Percentiles rank a stretch among this genome's conserved stretches.
Conservation (phyloP, 164 flowering plant species). For the Sedum album region DNA sequence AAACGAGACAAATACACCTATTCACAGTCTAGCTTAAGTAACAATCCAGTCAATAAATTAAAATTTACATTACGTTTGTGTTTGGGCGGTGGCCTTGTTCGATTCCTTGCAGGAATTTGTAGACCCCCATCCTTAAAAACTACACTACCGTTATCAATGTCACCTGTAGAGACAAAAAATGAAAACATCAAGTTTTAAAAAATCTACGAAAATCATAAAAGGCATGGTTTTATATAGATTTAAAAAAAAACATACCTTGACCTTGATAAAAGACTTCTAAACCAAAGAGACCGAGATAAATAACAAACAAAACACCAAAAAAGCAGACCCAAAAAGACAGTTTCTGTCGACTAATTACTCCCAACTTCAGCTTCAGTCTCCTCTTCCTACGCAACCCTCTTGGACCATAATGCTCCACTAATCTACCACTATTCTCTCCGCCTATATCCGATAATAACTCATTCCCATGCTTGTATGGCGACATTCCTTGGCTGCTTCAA, state of each 20-base stretch:
- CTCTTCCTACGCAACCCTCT: constrained; percentile 36
- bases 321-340: constrained; percentile 32
- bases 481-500: constrained; percentile 28
- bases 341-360: constrained; percentile 31
- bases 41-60: not conserved
- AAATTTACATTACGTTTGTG: constrained; percentile 36
- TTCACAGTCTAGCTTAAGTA: not conserved
- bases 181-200: not conserved
- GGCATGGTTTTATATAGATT: not conserved
- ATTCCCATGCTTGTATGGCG: constrained; percentile 19
- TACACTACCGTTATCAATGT: not conserved
- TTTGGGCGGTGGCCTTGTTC: constrained; percentile 23
- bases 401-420: constrained; percentile 19
- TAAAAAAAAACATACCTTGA: constrained; percentile 10
- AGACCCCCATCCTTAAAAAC: constrained; percentile 9
- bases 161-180: not conserved
- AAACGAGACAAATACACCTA: not conserved
- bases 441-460: constrained; percentile 29
- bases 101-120: constrained; percentile 8
- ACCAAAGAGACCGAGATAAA: constrained; percentile 34
- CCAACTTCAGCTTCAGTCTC: constrained; percentile 38
- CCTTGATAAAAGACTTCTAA: constrained; percentile 40
- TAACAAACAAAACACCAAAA: constrained; percentile 28
- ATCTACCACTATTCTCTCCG: constrained; percentile 23
- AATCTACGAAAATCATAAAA: not conserved